A percentile compares a stretch with the other conserved stretches of the same genome.
phyloP scores from a whole-genome alignment of 768 basidiomycete genomes.

The Hygrophorus russula region DNA sequence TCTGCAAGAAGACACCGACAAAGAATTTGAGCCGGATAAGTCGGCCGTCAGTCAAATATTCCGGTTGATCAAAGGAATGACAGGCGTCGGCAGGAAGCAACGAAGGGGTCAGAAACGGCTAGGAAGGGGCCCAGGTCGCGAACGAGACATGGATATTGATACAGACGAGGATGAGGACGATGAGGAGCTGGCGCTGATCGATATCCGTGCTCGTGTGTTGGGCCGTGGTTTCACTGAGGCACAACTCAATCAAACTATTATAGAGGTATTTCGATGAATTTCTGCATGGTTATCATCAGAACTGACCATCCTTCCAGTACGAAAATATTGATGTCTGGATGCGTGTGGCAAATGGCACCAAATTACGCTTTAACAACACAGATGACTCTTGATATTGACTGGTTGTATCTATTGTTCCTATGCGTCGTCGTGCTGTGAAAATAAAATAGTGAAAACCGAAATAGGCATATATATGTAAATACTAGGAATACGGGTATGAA shows the following conservation, averaged over 20 bases:
- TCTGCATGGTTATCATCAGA: background rate
- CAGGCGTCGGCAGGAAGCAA: slow-evolving; percentile 22
- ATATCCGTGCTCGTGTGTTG: slow-evolving; percentile 78
- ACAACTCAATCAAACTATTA: slow-evolving; percentile 78
- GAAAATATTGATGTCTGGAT: slow-evolving; percentile 75
- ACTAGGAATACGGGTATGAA: background rate
- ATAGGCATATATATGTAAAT: slow-evolving; percentile 1
- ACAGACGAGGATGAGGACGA: slow-evolving; percentile 60
- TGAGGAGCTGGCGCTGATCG: slow-evolving; percentile 70
- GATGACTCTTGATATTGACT: slow-evolving; percentile 6
- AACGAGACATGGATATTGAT: slow-evolving; percentile 61
- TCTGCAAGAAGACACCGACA: slow-evolving; percentile 69
- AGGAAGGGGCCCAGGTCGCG: slow-evolving; percentile 59
- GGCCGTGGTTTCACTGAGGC: slow-evolving; percentile 86
- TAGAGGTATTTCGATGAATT: slow-evolving; percentile 37
- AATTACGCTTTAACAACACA: slow-evolving; percentile 54
- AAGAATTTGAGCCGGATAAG: slow-evolving; percentile 60
- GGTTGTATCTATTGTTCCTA: background rate
- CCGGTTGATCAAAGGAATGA: slow-evolving; percentile 86
- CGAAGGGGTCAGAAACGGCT: slow-evolving; percentile 40
- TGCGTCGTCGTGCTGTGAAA: background rate
- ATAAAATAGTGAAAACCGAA: background rate
- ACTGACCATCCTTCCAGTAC: slow-evolving; percentile 42
- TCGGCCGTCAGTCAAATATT: slow-evolving; percentile 80
- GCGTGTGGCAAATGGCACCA: slow-evolving; percentile 74